Conservation (phyloP, 2,329 filamentous ascomycete genomes). For the Acephala macrosclerotiorum region DNA sequence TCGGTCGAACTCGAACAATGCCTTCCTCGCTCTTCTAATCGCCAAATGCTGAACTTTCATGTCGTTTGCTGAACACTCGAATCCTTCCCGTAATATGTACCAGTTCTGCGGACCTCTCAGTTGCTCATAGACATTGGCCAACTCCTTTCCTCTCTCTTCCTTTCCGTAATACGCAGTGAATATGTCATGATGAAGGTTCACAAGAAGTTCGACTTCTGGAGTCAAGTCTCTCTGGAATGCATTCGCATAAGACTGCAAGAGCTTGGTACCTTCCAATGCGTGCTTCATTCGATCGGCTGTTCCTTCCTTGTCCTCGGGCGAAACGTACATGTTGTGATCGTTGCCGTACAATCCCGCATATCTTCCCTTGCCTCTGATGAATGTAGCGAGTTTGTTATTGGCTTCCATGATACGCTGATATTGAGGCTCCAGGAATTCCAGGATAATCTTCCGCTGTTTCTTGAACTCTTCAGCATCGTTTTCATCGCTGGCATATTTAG, state of each 20-base stretch:
- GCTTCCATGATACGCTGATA: constrained; percentile 6
- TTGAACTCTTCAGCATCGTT: constrained; percentile 10
- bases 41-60: neutral
- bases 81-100: neutral
- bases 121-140: neutral
- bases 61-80: neutral
- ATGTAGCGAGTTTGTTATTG: no score
- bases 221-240: constrained; percentile 5
- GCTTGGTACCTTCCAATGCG: neutral
- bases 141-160: neutral
- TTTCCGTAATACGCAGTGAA: neutral
- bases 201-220: neutral
- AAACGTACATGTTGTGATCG: no score
- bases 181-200: neutral
- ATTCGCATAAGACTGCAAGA: neutral
- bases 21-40: neutral
- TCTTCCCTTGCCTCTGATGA: no score
- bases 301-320: no score
- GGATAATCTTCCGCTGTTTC: neutral
- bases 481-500: constrained; percentile 13
- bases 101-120: neutral
- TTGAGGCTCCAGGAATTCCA: constrained; percentile 14
- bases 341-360: no score
- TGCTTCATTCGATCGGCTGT: no score
- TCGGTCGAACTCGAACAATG: neutral